A percentile compares a stretch with the other conserved stretches of the same genome.
Evolutionary conservation across 768 basidiomycete genomes (phyloP).

Genomic region (Myochromella boudieri): DNA sequence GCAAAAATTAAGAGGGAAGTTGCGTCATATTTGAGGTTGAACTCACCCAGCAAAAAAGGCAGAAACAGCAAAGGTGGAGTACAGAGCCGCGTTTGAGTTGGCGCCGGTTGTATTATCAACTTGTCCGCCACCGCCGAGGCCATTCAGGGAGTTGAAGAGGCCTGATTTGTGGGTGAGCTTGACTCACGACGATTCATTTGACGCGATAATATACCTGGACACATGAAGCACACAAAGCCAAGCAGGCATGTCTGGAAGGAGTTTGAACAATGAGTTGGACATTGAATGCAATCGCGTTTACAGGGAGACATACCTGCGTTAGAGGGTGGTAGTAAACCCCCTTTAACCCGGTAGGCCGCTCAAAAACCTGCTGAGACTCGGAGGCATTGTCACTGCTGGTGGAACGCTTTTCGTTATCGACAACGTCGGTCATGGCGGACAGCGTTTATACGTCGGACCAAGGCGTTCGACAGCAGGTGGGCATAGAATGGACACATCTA

Average conservation of each 20-base stretch:
- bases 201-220: slow-evolving; percentile 39
- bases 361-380: slow-evolving; percentile 18
- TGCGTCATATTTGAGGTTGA: too few species aligned
- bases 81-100: slow-evolving; percentile 69
- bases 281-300: background rate
- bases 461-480: slow-evolving; percentile 7
- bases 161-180: slow-evolving; percentile 38
- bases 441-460: slow-evolving; percentile 7
- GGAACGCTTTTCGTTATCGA: slow-evolving; percentile 21
- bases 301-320: slow-evolving; percentile 17
- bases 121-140: slow-evolving; percentile 80
- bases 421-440: slow-evolving; percentile 17
- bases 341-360: slow-evolving; percentile 21
- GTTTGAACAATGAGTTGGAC: background rate
- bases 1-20: background rate
- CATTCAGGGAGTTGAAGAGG: slow-evolving; percentile 78
- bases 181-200: background rate
- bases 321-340: slow-evolving; percentile 23
- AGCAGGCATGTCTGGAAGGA: slow-evolving; percentile 47
- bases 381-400: slow-evolving; percentile 13
- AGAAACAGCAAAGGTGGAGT: slow-evolving; percentile 48
- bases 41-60: slow-evolving; percentile 37
- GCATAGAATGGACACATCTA: slow-evolving; percentile 6
- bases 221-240: slow-evolving; percentile 72
- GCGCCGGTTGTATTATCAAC: slow-evolving; percentile 63